phyloP scores from a whole-genome alignment of 306 rosid genomes.

The Trichosanthes cucumerina region DNA sequence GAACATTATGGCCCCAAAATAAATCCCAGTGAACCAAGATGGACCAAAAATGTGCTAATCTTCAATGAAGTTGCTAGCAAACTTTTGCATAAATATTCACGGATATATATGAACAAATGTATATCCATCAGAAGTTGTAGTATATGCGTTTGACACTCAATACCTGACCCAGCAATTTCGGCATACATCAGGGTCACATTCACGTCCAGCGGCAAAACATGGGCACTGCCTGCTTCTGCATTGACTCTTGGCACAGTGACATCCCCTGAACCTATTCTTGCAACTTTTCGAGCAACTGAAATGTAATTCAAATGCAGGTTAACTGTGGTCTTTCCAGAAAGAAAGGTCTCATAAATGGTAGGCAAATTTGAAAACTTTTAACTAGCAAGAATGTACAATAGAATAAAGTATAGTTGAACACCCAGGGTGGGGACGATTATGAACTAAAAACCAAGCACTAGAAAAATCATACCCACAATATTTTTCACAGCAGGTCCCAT shows the following conservation, averaged over 20 bases:
- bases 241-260: slow-evolving; percentile 76
- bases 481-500: slow-evolving; percentile 77
- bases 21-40: not conserved
- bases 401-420: not conserved
- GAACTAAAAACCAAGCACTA: not conserved
- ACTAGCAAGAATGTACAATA: not conserved
- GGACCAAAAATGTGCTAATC: not conserved
- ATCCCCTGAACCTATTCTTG: slow-evolving; percentile 75
- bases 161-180: slow-evolving; percentile 94
- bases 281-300: slow-evolving; percentile 75
- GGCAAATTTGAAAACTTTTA: not conserved
- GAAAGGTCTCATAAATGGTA: not conserved
- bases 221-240: slow-evolving; percentile 88
- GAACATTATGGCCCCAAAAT: not conserved
- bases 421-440: not conserved
- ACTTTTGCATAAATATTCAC: not conserved
- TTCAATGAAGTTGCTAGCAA: slow-evolving; percentile 5
- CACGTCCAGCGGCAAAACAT: slow-evolving; percentile 82
- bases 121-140: not conserved
- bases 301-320: not conserved
- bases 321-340: not conserved
- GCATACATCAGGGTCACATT: slow-evolving; percentile 94
- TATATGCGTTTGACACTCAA: not conserved
- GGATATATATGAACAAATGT: not conserved
- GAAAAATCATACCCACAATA: slow-evolving; percentile 61